A percentile compares a stretch with the other conserved stretches of the same genome.
phyloP scores from a whole-genome alignment of 345 rosid genomes.

The Atalantia buxifolia region DNA sequence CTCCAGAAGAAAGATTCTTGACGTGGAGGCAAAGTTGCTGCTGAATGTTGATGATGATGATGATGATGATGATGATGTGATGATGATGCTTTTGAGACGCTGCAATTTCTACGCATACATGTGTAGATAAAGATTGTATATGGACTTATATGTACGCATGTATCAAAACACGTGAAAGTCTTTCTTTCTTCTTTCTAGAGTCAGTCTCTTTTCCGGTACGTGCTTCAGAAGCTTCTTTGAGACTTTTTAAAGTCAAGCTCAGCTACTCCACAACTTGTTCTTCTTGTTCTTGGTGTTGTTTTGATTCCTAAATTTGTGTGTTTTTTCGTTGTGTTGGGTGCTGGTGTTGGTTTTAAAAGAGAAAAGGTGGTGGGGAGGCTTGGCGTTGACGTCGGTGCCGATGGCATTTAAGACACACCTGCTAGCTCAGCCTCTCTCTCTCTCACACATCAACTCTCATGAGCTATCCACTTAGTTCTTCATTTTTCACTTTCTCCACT shows the following conservation, averaged over 20 bases:
- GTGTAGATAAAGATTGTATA: too few species aligned
- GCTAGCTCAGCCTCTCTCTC: not conserved
- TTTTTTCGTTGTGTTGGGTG: not conserved
- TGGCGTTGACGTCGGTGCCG: slow-evolving; percentile 28
- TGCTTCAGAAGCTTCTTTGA: slow-evolving; percentile 19
- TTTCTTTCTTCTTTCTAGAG: slow-evolving; percentile 8
- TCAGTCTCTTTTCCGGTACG: slow-evolving; percentile 3
- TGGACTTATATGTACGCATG: not conserved
- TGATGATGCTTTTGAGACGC: too few species aligned
- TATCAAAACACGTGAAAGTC: not conserved
- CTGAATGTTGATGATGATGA: not conserved
- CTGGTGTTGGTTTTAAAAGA: not conserved
- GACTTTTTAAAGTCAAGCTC: not conserved
- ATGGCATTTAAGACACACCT: slow-evolving; percentile 19
- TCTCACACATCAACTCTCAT: not conserved
- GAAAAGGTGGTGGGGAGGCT: slow-evolving; percentile 11
- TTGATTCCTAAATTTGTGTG: not conserved
- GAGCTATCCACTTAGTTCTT: not conserved
- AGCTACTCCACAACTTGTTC: not conserved
- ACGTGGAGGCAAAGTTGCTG: not conserved
- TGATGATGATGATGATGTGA: too few species aligned
- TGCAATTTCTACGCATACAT: not conserved
- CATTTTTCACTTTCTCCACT: too few species aligned
- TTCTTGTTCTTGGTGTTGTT: not conserved
- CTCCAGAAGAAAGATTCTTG: not conserved